Percentiles rank a stretch among this genome's conserved stretches.
Evolutionary conservation across 2,329 filamentous ascomycete species (phyloP).

Genomic region (Colletotrichum chrysophilum): DNA sequence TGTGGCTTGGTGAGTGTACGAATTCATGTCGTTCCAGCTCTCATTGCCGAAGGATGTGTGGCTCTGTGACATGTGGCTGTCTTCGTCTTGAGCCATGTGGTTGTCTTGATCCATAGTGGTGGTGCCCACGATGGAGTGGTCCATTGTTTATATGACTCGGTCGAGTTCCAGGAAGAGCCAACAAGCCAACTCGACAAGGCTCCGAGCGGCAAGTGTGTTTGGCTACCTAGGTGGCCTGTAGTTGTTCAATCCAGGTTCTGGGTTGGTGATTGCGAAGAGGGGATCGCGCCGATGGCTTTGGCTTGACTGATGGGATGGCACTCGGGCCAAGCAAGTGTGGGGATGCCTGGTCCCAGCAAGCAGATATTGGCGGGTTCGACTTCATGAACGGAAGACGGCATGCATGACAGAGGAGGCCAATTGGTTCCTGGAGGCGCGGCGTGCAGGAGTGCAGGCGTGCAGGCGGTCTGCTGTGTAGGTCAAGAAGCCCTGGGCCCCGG

Average conservation of each 20-base stretch:
- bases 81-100: conserved; percentile 47
- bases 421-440: conserved; percentile 37
- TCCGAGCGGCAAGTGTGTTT: neutral
- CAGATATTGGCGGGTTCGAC: conserved; percentile 37
- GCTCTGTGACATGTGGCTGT: conserved; percentile 35
- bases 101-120: conserved; percentile 52
- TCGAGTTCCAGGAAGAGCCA: neutral
- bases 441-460: conserved; percentile 24
- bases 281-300: conserved; percentile 13
- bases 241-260: conserved; percentile 9
- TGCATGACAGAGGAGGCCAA: conserved; percentile 52
- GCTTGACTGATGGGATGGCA: conserved; percentile 15
- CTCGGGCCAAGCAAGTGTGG: conserved; percentile 32
- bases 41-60: conserved; percentile 47
- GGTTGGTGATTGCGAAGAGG: conserved; percentile 12
- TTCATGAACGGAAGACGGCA: conserved; percentile 49
- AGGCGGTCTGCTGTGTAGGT: conserved; percentile 38
- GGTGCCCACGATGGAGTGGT: conserved; percentile 49
- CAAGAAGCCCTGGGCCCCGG: conserved; percentile 32
- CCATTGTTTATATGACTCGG: conserved; percentile 38
- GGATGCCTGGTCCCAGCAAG: conserved; percentile 33
- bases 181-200: neutral
- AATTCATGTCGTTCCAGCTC: conserved; percentile 60
- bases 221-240: neutral
- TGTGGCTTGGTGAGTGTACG: conserved; percentile 69